Evolutionary conservation across 495 filamentous ascomycete species (phyloP), one percentile per base, ranked within the genome.

Genomic region (Glarea lozoyensis): DNA sequence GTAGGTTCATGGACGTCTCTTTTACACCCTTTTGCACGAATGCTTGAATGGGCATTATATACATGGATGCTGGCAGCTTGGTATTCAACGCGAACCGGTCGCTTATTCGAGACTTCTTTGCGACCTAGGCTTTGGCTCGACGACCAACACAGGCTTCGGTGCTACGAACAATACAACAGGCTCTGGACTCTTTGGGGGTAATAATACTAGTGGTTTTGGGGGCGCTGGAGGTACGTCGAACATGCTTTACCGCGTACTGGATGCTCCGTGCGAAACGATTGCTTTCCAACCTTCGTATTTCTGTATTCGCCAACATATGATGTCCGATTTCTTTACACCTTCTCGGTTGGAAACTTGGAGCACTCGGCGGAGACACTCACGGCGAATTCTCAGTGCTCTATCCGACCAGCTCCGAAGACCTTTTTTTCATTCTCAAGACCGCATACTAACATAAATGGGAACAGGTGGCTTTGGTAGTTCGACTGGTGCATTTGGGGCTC

Each of bases 101-200:
- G 44, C 50, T 60, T 62, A 59, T 56, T 48, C 41, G 43, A 56
- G 51, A 47, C 53, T 54, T 60, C 49, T 49, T 32, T 40, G 49
- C 39, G 16, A 27, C 60, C 40, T 57, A 67, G 70, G 67, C 13
- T 80, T 81, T 55, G 77, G 77, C 29, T 39, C 69, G 23, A 64
- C 60, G 21, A 50, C 57, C 20, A 62, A 62, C 20, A 49, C 62
- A 40, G 61, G 60, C 23, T 73, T 70, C 51, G 69, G 69, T 12
- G 53, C 54, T 22, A 64, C 74, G 17, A 49, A 42, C n/a, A 66
- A n/a, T n/a, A n/a, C 64, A 34, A 65, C 67, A 27, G 61, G 70
- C 24, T 68, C 73, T 37, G 69, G 73, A n/a, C 68, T 75, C 34
- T 54, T 54, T 20, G 54, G 50, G 17, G 32, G 40, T 23, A 43